Percentiles rank a stretch among this genome's conserved stretches.
phyloP scores from a whole-genome alignment of 345 rosid species.

The Linum tenue region DNA sequence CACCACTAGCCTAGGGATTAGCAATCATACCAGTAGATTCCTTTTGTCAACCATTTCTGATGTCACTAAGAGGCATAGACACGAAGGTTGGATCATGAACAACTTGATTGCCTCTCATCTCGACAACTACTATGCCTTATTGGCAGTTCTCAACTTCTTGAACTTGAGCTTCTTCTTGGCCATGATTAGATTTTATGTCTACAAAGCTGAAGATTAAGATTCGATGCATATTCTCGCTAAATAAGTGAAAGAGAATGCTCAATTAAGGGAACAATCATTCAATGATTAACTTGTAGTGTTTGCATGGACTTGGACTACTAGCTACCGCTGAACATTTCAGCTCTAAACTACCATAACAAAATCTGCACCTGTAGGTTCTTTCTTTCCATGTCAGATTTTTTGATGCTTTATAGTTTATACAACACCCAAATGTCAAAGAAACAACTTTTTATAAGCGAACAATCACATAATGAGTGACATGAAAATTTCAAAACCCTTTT shows the following conservation, averaged over 20 bases:
- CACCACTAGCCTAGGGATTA: slow-evolving; percentile 43
- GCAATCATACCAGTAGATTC: slow-evolving; percentile 69
- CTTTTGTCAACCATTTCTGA: slow-evolving; percentile 47
- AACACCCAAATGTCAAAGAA: background rate
- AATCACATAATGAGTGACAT: too few species aligned
- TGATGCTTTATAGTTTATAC: too few species aligned
- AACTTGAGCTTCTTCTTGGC: slow-evolving; percentile 55
- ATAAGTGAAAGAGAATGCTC: slow-evolving; percentile 28
- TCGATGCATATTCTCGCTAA: slow-evolving; percentile 41
- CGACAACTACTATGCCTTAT: slow-evolving; percentile 66
- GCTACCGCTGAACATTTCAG: too few species aligned
- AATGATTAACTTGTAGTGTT: background rate
- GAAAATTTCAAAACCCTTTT: too few species aligned
- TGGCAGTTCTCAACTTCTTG: slow-evolving; percentile 43
- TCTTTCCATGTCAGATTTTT: too few species aligned
- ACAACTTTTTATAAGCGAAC: background rate
- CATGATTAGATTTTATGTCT: slow-evolving; percentile 47
- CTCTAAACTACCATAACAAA: too few species aligned
- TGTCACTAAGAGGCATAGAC: slow-evolving; percentile 42
- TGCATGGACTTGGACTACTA: too few species aligned
- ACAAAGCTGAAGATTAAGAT: slow-evolving; percentile 57
- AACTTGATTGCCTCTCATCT: slow-evolving; percentile 68
- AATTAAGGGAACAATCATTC: background rate
- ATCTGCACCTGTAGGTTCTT: too few species aligned
- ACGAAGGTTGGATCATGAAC: slow-evolving; percentile 60